Percentiles rank a stretch among this genome's conserved stretches.
Conservation (phyloP, 306 rosid species). For the Corylus americana region DNA sequence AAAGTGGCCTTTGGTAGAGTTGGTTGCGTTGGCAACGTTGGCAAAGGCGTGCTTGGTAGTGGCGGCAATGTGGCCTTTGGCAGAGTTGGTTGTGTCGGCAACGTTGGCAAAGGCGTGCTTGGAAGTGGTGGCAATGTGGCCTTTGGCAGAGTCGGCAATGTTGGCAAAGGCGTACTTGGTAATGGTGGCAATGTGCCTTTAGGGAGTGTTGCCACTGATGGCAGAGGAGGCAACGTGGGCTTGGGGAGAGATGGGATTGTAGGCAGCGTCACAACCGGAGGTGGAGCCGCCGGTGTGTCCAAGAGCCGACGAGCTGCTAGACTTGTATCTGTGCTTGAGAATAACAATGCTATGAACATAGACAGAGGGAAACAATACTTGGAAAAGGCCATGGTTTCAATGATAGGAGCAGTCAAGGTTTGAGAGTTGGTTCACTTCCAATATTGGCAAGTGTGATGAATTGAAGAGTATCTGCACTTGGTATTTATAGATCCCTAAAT, state of each 20-base stretch:
- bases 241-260: slow-evolving; percentile 18
- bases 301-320: slow-evolving; percentile 31
- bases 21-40: background rate
- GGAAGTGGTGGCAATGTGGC: too few relatives aligned
- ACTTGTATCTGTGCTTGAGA: slow-evolving; percentile 29
- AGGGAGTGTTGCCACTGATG: slow-evolving; percentile 7
- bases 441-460: background rate
- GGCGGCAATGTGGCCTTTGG: slow-evolving; percentile 13
- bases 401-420: background rate
- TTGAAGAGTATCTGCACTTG: background rate
- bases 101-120: too few relatives aligned
- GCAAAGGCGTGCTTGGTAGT: background rate
- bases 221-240: slow-evolving; percentile 22
- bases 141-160: too few relatives aligned
- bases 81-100: too few relatives aligned
- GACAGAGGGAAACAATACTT: slow-evolving; percentile 6
- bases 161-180: too few relatives aligned
- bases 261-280: slow-evolving; percentile 22
- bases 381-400: slow-evolving; percentile 2
- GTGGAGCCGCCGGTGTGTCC: slow-evolving; percentile 31
- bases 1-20: background rate
- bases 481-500: background rate
- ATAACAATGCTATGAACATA: slow-evolving; percentile 3
- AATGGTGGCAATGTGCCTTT: too few relatives aligned
- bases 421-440: background rate